Percentiles rank a stretch among this genome's conserved stretches.
Conservation (phyloP, 768 basidiomycete species). For the Termitomyces sp. region DNA sequence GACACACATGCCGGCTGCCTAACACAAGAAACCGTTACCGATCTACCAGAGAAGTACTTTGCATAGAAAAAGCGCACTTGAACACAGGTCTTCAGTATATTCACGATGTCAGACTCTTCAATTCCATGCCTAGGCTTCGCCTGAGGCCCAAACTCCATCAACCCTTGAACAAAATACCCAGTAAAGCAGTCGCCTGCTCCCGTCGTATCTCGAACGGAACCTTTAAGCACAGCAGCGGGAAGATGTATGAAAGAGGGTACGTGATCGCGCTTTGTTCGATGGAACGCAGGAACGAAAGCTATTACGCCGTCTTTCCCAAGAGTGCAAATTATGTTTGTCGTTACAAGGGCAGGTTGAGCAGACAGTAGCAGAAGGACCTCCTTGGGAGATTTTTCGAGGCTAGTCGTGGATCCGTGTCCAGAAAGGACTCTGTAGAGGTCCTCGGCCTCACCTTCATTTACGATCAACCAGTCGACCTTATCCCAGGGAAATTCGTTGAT, state of each 20-base stretch:
- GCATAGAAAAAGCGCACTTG: constrained; percentile 26
- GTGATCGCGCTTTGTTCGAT: constrained; percentile 15
- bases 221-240: constrained; percentile 44
- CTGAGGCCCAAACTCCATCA: constrained; percentile 39
- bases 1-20: constrained; percentile 64
- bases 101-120: constrained; percentile 25
- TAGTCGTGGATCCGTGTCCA: constrained; percentile 8
- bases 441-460: constrained; percentile 50
- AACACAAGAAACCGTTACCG: background rate
- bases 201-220: constrained; percentile 46
- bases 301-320: constrained; percentile 50
- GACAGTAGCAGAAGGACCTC: constrained; percentile 18
- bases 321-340: constrained; percentile 53
- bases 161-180: constrained; percentile 53
- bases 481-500: constrained; percentile 46
- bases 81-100: constrained; percentile 35
- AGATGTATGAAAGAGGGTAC: constrained; percentile 29
- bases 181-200: constrained; percentile 66
- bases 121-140: constrained; percentile 23
- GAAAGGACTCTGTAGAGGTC: constrained; percentile 27
- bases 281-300: constrained; percentile 32
- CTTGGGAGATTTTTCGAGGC: background rate
- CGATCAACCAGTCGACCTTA: constrained; percentile 49
- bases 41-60: background rate
- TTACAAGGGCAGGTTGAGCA: constrained; percentile 20